Conservation (phyloP, 2,329 filamentous ascomycete genomes). For the Balansia obtecta region DNA sequence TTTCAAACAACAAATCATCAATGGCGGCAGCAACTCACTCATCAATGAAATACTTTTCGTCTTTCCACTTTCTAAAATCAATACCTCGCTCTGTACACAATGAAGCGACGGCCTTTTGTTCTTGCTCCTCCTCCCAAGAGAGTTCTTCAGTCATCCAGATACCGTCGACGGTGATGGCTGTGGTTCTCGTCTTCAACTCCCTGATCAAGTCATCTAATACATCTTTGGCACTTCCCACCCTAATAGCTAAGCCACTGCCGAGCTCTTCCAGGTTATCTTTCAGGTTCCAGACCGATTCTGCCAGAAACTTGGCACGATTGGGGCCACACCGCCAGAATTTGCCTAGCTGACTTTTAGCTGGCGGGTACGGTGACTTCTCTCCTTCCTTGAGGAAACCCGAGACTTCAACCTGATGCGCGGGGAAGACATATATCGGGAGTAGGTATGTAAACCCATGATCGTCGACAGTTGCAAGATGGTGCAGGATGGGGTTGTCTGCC, state of each 20-base stretch:
- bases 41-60: constrained; percentile 71
- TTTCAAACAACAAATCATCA: background rate
- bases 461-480: constrained; percentile 36
- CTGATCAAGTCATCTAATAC: constrained; percentile 47
- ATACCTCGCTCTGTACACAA: constrained; percentile 40
- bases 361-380: constrained; percentile 50
- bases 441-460: constrained; percentile 52
- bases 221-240: constrained; percentile 48
- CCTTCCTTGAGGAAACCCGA: constrained; percentile 55
- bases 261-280: constrained; percentile 48
- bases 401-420: constrained; percentile 59
- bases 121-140: constrained; percentile 53
- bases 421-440: constrained; percentile 58
- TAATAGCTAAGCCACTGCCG: constrained; percentile 48
- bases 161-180: constrained; percentile 37
- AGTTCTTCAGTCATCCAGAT: constrained; percentile 68
- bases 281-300: constrained; percentile 60
- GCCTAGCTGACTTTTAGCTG: constrained; percentile 52
- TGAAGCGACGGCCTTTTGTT: constrained; percentile 43
- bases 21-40: constrained; percentile 44
- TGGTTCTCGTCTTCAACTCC: constrained; percentile 22
- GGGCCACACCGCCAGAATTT: constrained; percentile 64
- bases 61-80: constrained; percentile 52
- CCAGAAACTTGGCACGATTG: constrained; percentile 59
- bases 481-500: constrained; percentile 61